These are phyloP conservation scores for Excoecaria agallocha DNA, from an alignment of 345 rosid species.

Conservation along the genomic window DNA sequence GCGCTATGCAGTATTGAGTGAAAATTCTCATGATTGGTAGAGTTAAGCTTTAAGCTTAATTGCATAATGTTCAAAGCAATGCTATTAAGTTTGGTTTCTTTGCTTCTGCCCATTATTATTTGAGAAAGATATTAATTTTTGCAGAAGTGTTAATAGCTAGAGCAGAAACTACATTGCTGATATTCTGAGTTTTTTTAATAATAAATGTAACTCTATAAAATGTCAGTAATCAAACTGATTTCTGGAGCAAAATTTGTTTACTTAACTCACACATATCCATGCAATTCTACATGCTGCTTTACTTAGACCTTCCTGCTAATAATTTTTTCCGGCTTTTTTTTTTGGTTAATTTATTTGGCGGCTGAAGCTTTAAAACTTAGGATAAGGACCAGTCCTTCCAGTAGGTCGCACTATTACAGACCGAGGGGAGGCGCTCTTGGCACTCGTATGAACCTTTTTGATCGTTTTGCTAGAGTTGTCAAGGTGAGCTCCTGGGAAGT, in stretches of 20 bases:
- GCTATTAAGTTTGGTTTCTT: not conserved
- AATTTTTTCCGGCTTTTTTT: not conserved
- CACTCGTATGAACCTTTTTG: conserved; percentile 62
- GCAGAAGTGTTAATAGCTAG: not conserved
- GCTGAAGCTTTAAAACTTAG: conserved; percentile 24
- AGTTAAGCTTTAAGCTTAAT: not conserved
- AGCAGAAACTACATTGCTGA: not conserved
- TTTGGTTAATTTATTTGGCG: conserved; percentile 10
- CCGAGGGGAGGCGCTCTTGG: conserved; percentile 55
- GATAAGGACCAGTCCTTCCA: conserved; percentile 11
- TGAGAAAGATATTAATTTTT: not conserved
- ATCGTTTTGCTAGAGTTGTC: conserved; percentile 67
- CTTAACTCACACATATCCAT: not conserved
- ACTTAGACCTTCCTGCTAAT: not conserved
- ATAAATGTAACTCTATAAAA: not conserved
- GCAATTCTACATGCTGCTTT: not conserved
- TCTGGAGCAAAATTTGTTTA: not conserved
- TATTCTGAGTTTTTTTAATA: not conserved
- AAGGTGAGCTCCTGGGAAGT: conserved; percentile 43
- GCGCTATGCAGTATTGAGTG: not conserved
- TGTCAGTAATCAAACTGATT: not conserved
- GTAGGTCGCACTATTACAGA: conserved; percentile 31
- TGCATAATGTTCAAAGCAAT: not conserved
- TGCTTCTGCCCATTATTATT: not conserved
- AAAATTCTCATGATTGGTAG: not conserved